Percentiles rank a stretch among this genome's conserved stretches.
These are phyloP conservation scores for Lepidium aucheri DNA, from an alignment of 345 rosid genomes.

Conservation along the genomic window DNA sequence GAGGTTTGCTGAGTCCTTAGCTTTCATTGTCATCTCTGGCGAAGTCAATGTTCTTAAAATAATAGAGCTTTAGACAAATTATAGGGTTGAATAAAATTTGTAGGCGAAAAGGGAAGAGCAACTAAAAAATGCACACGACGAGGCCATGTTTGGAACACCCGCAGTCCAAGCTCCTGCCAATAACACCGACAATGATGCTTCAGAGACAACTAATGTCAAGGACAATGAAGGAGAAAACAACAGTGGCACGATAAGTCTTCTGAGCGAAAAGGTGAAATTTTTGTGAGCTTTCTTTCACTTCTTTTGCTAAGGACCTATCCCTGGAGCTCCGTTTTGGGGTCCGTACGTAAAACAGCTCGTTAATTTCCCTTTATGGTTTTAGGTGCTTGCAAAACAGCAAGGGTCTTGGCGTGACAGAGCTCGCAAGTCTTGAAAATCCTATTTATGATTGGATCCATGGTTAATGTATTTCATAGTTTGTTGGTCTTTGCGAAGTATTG, in stretches of 20 bases:
- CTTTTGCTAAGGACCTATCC: too few relatives aligned
- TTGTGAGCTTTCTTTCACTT: not conserved
- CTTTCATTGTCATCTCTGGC: not conserved
- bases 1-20: slow-evolving; percentile 42
- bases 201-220: slow-evolving; percentile 27
- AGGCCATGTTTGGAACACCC: slow-evolving; percentile 88
- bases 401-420: slow-evolving; percentile 98
- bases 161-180: slow-evolving; percentile 9
- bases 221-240: slow-evolving; percentile 32
- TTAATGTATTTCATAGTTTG: not conserved
- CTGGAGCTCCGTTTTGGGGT: too few relatives aligned
- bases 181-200: slow-evolving; percentile 22
- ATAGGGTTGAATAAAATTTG: slow-evolving; percentile 8
- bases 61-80: not conserved
- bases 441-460: not conserved
- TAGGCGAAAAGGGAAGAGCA: slow-evolving; percentile 77
- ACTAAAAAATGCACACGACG: slow-evolving; percentile 72
- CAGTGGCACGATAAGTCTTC: slow-evolving; percentile 35
- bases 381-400: slow-evolving; percentile 90
- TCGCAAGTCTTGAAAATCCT: slow-evolving; percentile 41
- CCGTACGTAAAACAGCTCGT: not conserved
- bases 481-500: not conserved
- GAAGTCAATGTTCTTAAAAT: not conserved
- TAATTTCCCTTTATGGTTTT: not conserved
- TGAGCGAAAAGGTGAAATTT: slow-evolving; percentile 65